Conservation (phyloP, 352 stramenopile species). For the Phytophthora fragariae region DNA sequence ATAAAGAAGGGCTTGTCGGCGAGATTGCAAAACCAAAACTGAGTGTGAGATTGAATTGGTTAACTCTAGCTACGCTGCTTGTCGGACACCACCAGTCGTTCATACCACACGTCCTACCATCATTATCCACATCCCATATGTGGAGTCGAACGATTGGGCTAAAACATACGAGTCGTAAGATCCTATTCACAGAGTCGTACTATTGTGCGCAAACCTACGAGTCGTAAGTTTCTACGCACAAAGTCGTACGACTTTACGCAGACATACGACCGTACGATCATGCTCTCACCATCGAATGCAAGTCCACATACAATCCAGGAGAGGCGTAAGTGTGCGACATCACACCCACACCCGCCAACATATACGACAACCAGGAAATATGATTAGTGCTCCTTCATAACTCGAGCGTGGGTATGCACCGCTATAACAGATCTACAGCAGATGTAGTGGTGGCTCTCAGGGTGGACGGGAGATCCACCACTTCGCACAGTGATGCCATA, state of each 20-base stretch:
- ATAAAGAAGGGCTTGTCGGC: background rate
- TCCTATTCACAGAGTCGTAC: background rate
- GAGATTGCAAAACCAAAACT: constrained; percentile 2
- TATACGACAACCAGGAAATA: too few species aligned
- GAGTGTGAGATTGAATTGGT: background rate
- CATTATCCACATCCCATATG: background rate
- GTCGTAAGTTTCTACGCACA: background rate
- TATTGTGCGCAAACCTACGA: background rate
- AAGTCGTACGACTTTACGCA: background rate
- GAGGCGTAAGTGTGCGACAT: constrained; percentile 1
- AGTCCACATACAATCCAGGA: background rate
- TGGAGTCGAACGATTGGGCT: background rate
- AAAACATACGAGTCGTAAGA: background rate
- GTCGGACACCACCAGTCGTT: background rate
- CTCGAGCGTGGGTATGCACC: too few species aligned
- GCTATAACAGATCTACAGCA: too few species aligned
- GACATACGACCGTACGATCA: background rate
- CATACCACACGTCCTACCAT: background rate
- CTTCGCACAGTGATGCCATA: too few species aligned
- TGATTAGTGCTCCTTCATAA: too few species aligned
- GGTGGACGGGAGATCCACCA: too few species aligned
- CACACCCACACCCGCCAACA: constrained; percentile 2
- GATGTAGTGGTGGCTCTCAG: too few species aligned
- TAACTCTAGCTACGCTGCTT: background rate
- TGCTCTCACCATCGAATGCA: background rate